These are phyloP conservation scores for Suillus subaureus DNA, from an alignment of 768 basidiomycete species.

Conservation along the genomic window DNA sequence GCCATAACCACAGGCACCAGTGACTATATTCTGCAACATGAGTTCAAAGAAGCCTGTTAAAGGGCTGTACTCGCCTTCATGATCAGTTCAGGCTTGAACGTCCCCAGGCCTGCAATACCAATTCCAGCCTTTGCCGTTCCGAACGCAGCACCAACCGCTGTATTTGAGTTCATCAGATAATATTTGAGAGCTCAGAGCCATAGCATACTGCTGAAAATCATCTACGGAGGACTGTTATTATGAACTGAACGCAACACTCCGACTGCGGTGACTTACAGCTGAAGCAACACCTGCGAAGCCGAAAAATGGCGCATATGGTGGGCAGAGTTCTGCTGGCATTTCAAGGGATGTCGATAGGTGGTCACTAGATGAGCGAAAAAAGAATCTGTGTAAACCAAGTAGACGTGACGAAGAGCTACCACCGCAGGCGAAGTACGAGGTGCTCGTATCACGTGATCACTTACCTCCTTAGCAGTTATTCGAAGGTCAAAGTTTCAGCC, in stretches of 20 bases:
- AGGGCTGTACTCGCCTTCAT: slow-evolving; percentile 74
- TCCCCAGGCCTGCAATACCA: slow-evolving; percentile 92
- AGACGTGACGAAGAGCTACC: slow-evolving; percentile 3
- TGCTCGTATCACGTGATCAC: slow-evolving; percentile 2
- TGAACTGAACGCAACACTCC: slow-evolving; percentile 2
- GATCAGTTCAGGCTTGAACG: slow-evolving; percentile 93
- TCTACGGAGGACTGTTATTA: slow-evolving; percentile 49
- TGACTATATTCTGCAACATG: slow-evolving; percentile 52
- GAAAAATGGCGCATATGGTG: slow-evolving; percentile 96
- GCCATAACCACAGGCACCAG: slow-evolving; percentile 98
- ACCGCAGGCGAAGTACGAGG: slow-evolving; percentile 5
- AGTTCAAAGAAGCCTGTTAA: background rate
- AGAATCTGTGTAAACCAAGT: background rate
- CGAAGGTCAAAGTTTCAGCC: background rate
- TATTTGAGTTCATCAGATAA: background rate
- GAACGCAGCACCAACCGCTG: slow-evolving; percentile 93
- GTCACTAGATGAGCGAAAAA: background rate
- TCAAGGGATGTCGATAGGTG: slow-evolving; percentile 6
- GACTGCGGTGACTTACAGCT: slow-evolving; percentile 58
- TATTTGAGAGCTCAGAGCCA: slow-evolving; percentile 9
- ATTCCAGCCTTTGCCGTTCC: slow-evolving; percentile 98
- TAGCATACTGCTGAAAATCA: slow-evolving; percentile 91
- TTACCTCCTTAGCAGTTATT: too few species aligned
- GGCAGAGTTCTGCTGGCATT: slow-evolving; percentile 67
- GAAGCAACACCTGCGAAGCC: slow-evolving; percentile 97